A percentile compares a stretch with the other conserved stretches of the same genome.
Conservation (phyloP, 2,329 filamentous ascomycete species). For the Magnaporthiopsis poae region DNA sequence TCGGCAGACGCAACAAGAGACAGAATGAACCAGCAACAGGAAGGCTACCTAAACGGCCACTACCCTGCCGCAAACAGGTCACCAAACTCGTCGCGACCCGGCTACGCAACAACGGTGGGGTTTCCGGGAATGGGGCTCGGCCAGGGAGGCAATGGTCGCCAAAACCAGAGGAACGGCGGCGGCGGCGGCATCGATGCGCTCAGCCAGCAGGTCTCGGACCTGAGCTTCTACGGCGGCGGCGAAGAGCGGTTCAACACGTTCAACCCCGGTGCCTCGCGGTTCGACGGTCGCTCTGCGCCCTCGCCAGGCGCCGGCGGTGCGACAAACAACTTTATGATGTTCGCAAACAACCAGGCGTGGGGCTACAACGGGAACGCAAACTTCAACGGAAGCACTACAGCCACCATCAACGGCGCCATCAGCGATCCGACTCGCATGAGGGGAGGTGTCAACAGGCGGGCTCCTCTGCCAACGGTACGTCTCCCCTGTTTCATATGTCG, state of each 20-base stretch:
- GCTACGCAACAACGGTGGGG: constrained; percentile 47
- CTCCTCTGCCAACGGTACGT: constrained; percentile 61
- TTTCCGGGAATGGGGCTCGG: constrained; percentile 17
- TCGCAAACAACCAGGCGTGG: constrained; percentile 71
- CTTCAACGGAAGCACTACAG: constrained; percentile 20
- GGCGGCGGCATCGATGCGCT: constrained; percentile 59
- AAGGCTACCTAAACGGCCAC: constrained; percentile 58
- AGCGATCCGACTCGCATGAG: constrained; percentile 52
- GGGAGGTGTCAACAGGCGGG: constrained; percentile 39
- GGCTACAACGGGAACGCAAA: constrained; percentile 55
- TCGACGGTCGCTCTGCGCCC: constrained; percentile 28
- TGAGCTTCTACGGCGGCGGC: constrained; percentile 55
- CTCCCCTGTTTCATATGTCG: constrained; percentile 10
- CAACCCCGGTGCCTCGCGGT: constrained; percentile 39
- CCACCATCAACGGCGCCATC: constrained; percentile 55
- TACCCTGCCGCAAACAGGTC: constrained; percentile 57
- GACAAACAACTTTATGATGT: constrained; percentile 36
- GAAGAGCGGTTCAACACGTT: constrained; percentile 58
- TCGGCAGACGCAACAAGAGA: constrained; percentile 7
- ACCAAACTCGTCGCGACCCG: constrained; percentile 60
- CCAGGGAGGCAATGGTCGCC: constrained; percentile 44
- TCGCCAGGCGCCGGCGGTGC: constrained; percentile 22
- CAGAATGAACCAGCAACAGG: constrained; percentile 39
- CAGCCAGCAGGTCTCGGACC: constrained; percentile 41
- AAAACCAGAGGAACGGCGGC: constrained; percentile 48